Evolutionary conservation across 257 asterid species (phyloP).

Genomic region (Solanum microdontum): DNA sequence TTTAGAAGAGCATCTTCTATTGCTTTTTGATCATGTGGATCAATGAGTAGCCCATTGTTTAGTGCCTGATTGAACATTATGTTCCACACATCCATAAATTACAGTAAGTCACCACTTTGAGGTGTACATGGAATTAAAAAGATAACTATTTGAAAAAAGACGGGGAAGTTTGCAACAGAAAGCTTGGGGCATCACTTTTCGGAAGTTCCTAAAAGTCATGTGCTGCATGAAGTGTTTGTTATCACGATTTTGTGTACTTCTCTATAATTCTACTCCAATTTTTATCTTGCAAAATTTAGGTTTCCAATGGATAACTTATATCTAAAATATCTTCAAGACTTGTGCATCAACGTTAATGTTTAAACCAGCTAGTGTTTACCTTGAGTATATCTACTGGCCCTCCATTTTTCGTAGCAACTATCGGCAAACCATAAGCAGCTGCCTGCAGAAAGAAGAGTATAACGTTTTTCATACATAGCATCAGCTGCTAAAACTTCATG

Average conservation of each 20-base stretch:
- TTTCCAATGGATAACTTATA: background rate
- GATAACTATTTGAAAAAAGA: background rate
- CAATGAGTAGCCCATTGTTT: slow-evolving; percentile 48
- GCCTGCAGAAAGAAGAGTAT: slow-evolving; percentile 30
- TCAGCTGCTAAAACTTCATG: background rate
- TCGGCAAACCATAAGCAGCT: slow-evolving; percentile 63
- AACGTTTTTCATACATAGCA: background rate
- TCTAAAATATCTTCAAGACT: background rate
- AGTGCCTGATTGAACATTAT: slow-evolving; percentile 32
- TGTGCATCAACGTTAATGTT: background rate
- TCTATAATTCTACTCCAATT: background rate
- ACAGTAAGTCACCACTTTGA: background rate
- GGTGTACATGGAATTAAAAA: background rate
- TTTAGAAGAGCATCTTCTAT: slow-evolving; percentile 55
- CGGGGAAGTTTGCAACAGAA: background rate
- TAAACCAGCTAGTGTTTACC: slow-evolving; percentile 21
- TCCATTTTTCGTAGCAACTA: slow-evolving; percentile 61
- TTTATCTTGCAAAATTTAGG: background rate
- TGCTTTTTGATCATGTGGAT: slow-evolving; percentile 53
- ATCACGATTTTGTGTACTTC: background rate
- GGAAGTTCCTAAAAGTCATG: background rate
- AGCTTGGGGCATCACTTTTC: background rate
- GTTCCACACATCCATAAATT: background rate
- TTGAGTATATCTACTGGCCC: slow-evolving; percentile 59
- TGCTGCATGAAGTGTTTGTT: background rate